phyloP scores from a whole-genome alignment of 2,329 filamentous ascomycete species.

The Aspergillus aculeatinus region DNA sequence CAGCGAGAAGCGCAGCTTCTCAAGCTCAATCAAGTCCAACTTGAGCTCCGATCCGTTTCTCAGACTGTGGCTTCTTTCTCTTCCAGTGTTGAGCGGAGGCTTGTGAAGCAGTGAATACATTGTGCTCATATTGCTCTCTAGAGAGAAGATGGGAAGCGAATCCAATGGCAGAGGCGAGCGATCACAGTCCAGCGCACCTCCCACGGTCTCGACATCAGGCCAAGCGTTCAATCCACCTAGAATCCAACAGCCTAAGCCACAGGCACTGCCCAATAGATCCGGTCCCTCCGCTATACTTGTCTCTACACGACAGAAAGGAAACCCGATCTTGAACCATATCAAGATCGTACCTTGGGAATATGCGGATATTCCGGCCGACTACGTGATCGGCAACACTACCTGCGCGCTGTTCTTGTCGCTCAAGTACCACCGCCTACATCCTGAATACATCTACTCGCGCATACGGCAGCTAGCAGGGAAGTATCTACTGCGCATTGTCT shows the following conservation, averaged over 20 bases:
- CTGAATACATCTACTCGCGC: constrained; percentile 95
- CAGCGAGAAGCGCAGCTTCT: not conserved
- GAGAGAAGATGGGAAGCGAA: not conserved
- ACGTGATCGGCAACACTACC: constrained; percentile 80
- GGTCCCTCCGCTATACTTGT: constrained; percentile 80
- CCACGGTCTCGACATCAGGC: constrained; percentile 42
- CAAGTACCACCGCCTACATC: constrained; percentile 95
- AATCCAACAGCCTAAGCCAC: constrained; percentile 83
- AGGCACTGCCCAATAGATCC: constrained; percentile 68
- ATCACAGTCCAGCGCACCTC: not conserved
- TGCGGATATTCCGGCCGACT: constrained; percentile 93
- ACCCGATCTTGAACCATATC: constrained; percentile 82
- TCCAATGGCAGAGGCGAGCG: constrained; percentile 19
- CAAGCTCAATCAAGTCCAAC: not conserved
- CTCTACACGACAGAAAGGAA: constrained; percentile 89
- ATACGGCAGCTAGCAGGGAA: constrained; percentile 81
- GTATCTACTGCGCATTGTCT: constrained; percentile 80
- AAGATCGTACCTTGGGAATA: constrained; percentile 91
- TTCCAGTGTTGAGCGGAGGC: not conserved
- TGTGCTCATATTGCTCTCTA: not conserved
- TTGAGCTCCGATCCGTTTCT: too few relatives aligned
- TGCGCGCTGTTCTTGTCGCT: constrained; percentile 90
- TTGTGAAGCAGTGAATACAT: not conserved
- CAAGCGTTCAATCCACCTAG: constrained; percentile 43
- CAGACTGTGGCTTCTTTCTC: not conserved